Conservation (phyloP, 306 rosid genomes). For the barrel medic (Medicago truncatula) region DNA sequence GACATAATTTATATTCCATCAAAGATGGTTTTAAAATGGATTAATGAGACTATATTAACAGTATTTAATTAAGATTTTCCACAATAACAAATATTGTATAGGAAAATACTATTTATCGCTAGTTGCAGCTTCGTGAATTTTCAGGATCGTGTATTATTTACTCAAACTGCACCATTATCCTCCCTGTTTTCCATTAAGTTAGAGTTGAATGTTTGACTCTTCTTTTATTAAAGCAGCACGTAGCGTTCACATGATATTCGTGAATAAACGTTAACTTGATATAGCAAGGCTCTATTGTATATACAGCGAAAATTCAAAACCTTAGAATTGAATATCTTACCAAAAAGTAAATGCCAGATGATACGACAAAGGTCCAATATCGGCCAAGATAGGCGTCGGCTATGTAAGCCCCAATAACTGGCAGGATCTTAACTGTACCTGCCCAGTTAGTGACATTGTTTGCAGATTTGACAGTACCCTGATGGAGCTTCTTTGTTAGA, state of each 20-base stretch:
- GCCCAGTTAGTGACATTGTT: constrained; percentile 78
- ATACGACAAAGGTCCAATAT: constrained; percentile 64
- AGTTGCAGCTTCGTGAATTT: no score
- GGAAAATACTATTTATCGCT: no score
- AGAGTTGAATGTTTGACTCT: no score
- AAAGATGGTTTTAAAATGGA: no score
- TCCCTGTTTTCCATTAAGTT: no score
- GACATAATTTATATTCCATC: no score
- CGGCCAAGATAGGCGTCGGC: constrained; percentile 77
- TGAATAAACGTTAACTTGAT: no score
- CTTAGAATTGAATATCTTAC: constrained; percentile 42
- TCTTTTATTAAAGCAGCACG: no score
- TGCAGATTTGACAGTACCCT: constrained; percentile 75
- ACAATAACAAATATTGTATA: not conserved
- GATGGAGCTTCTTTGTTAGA: constrained; percentile 66
- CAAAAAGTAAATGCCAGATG: constrained; percentile 65
- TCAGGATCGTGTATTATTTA: no score
- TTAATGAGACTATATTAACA: not conserved
- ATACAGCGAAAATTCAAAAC: not conserved
- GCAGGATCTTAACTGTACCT: constrained; percentile 75
- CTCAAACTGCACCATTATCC: no score
- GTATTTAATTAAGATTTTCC: not conserved
- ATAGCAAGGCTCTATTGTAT: no score
- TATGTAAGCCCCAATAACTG: constrained; percentile 64
- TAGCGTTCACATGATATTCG: no score